Percentiles rank a stretch among this genome's conserved stretches.
Conservation (phyloP, 2,329 filamentous ascomycete species). For the Coniella vitis region DNA sequence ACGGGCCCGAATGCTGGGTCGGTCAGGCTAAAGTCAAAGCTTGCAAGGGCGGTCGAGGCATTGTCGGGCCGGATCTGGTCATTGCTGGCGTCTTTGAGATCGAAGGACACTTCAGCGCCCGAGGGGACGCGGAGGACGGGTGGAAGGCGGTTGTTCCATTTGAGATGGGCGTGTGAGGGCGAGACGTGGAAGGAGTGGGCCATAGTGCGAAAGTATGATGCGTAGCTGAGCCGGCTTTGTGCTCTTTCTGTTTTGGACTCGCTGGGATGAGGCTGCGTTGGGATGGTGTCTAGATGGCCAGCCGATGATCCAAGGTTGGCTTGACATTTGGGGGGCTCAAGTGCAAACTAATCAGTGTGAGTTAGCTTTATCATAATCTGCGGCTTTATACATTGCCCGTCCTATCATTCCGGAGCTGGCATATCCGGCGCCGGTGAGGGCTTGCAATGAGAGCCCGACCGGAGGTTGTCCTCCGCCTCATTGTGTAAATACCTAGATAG, state of each 20-base stretch:
- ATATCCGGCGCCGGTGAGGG: not conserved
- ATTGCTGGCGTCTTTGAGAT: constrained; percentile 42
- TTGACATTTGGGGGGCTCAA: not conserved
- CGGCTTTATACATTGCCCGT: not conserved
- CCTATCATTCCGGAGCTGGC: not conserved
- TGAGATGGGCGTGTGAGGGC: constrained; percentile 32
- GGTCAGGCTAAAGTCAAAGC: constrained; percentile 33
- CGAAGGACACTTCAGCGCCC: constrained; percentile 40
- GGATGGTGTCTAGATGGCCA: too few relatives aligned
- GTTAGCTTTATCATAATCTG: not conserved
- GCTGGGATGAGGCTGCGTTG: too few relatives aligned
- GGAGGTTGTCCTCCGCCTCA: too few relatives aligned
- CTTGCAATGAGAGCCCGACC: too few relatives aligned
- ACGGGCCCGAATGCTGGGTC: constrained; percentile 47
- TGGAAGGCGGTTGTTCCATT: constrained; percentile 39
- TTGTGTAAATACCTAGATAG: too few relatives aligned
- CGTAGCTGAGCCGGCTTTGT: too few relatives aligned
- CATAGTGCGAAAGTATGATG: too few relatives aligned
- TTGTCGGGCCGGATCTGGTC: constrained; percentile 40
- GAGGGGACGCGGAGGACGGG: constrained; percentile 41
- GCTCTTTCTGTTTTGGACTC: too few relatives aligned
- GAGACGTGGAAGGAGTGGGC: constrained; percentile 23
- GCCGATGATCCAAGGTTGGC: too few relatives aligned
- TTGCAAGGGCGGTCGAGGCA: constrained; percentile 30
- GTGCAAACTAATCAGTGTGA: not conserved